phyloP scores from a whole-genome alignment of 2,329 filamentous ascomycete species.

The Aspergillus phoenicis region DNA sequence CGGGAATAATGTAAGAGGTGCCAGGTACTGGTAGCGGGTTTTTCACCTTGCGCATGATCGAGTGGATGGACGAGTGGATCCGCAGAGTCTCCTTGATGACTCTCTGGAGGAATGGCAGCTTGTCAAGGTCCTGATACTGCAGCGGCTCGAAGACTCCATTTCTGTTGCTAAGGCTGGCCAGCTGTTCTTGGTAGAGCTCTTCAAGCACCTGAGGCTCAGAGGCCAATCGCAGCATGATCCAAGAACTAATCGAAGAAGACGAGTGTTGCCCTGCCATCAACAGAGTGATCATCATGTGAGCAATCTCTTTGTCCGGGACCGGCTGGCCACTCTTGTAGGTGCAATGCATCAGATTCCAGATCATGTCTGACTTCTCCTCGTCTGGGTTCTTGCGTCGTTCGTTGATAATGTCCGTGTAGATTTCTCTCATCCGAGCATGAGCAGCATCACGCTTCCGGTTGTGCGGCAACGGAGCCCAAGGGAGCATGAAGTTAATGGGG shows the following conservation, averaged over 20 bases:
- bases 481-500: conserved; percentile 80
- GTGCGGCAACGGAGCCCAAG: conserved; percentile 75
- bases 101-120: conserved; percentile 63
- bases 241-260: conserved; percentile 74
- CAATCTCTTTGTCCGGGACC: conserved; percentile 74
- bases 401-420: conserved; percentile 73
- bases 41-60: conserved; percentile 72
- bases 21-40: conserved; percentile 60
- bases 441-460: conserved; percentile 73
- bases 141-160: conserved; percentile 54
- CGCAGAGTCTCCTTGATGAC: conserved; percentile 73
- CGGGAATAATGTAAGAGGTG: conserved; percentile 71
- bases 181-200: conserved; percentile 70
- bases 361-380: conserved; percentile 65
- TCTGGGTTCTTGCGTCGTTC: conserved; percentile 55
- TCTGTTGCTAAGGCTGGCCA: conserved; percentile 50
- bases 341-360: conserved; percentile 76
- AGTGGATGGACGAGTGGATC: conserved; percentile 72
- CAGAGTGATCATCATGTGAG: conserved; percentile 83
- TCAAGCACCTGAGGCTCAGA: conserved; percentile 69
- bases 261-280: conserved; percentile 85
- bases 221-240: conserved; percentile 75
- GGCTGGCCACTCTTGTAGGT: conserved; percentile 72
- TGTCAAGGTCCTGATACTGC: conserved; percentile 61
- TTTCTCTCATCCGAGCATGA: conserved; percentile 67